These are phyloP conservation scores for Quercus variabilis DNA, from an alignment of 306 rosid genomes.

Conservation along the genomic window DNA sequence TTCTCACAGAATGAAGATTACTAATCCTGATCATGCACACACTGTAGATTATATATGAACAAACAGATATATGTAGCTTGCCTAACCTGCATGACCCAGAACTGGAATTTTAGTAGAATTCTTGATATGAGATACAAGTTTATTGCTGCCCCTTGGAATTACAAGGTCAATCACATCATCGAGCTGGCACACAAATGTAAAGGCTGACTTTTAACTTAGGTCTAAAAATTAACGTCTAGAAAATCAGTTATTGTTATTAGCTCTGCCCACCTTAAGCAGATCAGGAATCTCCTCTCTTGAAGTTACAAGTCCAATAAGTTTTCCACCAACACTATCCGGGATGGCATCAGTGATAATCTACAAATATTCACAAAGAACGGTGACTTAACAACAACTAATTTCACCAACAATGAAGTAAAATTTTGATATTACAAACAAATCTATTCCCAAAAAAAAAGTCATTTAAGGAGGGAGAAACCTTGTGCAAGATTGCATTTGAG, in stretches of 20 bases:
- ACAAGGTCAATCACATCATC: slow-evolving; percentile 95
- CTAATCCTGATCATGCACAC: slow-evolving; percentile 15
- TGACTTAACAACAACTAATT: not conserved
- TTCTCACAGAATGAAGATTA: slow-evolving; percentile 5
- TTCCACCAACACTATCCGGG: slow-evolving; percentile 85
- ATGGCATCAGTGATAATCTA: slow-evolving; percentile 87
- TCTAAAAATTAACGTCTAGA: slow-evolving; percentile 9
- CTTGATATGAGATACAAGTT: slow-evolving; percentile 90
- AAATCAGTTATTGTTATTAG: slow-evolving; percentile 13
- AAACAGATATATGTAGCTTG: slow-evolving; percentile 8
- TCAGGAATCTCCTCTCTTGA: slow-evolving; percentile 96
- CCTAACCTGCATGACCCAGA: slow-evolving; percentile 97
- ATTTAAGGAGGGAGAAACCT: slow-evolving; percentile 44
- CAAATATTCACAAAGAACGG: slow-evolving; percentile 8
- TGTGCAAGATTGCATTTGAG: slow-evolving; percentile 88
- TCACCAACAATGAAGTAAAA: slow-evolving; percentile 10
- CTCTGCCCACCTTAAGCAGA: slow-evolving; percentile 63
- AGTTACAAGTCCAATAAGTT: slow-evolving; percentile 92
- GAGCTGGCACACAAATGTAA: slow-evolving; percentile 46
- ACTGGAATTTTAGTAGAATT: slow-evolving; percentile 95
- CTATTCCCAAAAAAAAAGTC: slow-evolving; percentile 3
- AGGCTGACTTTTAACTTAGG: slow-evolving; percentile 22
- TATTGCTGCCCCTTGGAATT: slow-evolving; percentile 98
- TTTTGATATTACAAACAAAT: not conserved
- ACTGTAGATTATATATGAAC: not conserved